Evolutionary conservation across 768 basidiomycete genomes (phyloP).

Genomic region (Leccinum longicurvipes): DNA sequence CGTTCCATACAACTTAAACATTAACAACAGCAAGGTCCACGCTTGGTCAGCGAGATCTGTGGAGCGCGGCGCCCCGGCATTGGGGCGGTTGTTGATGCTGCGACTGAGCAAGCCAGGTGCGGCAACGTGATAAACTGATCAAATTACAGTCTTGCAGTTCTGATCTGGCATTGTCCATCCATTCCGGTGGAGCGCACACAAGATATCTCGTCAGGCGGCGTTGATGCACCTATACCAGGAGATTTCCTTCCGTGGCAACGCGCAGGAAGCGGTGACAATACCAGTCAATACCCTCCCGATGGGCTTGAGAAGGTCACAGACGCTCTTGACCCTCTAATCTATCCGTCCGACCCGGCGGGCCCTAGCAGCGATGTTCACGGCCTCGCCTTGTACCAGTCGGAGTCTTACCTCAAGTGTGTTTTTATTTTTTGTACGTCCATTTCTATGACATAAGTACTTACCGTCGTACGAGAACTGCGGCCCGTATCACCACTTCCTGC

Average conservation of each 20-base stretch:
- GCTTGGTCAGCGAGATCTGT: not conserved
- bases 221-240: not conserved
- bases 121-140: not conserved
- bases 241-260: constrained; percentile 5
- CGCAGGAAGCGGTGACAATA: not conserved
- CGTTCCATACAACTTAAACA: not conserved
- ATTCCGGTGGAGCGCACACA: not conserved
- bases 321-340: constrained; percentile 1
- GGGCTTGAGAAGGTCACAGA: constrained; percentile 1
- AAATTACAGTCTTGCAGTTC: not conserved
- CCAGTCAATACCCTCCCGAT: not conserved
- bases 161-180: not conserved
- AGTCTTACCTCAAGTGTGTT: constrained; percentile 3
- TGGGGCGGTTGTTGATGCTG: not conserved
- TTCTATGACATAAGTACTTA: constrained; percentile 5
- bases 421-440: not conserved
- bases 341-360: constrained; percentile 5
- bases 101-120: not conserved
- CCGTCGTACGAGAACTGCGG: constrained; percentile 8
- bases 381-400: constrained; percentile 3
- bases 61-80: not conserved
- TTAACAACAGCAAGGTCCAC: not conserved
- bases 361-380: constrained; percentile 2
- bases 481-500: constrained; percentile 9
- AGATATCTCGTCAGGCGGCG: not conserved